phyloP scores from a whole-genome alignment of 1,284 basidiomycete genomes.

The Cryptococcus sp. region DNA sequence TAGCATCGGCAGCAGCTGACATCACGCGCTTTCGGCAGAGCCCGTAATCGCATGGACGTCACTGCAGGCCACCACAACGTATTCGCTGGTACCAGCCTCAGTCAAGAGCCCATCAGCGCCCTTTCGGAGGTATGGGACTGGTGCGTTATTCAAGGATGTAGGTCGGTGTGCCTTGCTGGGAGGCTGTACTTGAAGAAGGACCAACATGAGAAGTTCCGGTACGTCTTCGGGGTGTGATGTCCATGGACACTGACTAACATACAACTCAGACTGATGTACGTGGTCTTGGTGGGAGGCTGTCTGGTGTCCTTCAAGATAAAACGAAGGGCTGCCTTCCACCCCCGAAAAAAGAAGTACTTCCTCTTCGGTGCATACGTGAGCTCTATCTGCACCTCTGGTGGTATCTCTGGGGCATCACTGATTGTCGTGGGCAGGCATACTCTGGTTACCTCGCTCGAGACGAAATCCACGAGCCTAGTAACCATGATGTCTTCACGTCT shows the following conservation, averaged over 20 bases:
- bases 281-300: slow-evolving; percentile 37
- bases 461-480: slow-evolving; percentile 33
- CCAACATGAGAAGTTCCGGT: slow-evolving; percentile 41
- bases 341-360: slow-evolving; percentile 32
- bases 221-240: slow-evolving; percentile 5
- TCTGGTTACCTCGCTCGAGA: slow-evolving; percentile 45
- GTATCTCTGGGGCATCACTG: too few species aligned
- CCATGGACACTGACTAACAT: background rate
- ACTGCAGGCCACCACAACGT: slow-evolving; percentile 18
- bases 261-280: slow-evolving; percentile 26
- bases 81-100: slow-evolving; percentile 19
- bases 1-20: background rate
- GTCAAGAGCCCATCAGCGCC: slow-evolving; percentile 19
- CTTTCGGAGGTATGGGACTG: slow-evolving; percentile 46
- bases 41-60: slow-evolving; percentile 45
- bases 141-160: slow-evolving; percentile 46
- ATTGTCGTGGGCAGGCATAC: slow-evolving; percentile 29
- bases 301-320: slow-evolving; percentile 41
- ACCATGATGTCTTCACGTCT: slow-evolving; percentile 20
- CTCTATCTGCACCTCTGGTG: background rate
- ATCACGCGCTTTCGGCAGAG: slow-evolving; percentile 18
- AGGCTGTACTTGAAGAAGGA: slow-evolving; percentile 41
- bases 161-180: slow-evolving; percentile 35
- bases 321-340: slow-evolving; percentile 24
- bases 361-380: slow-evolving; percentile 48